phyloP scores from a whole-genome alignment of 495 filamentous ascomycete species.

The Aspergillus sparsus region DNA sequence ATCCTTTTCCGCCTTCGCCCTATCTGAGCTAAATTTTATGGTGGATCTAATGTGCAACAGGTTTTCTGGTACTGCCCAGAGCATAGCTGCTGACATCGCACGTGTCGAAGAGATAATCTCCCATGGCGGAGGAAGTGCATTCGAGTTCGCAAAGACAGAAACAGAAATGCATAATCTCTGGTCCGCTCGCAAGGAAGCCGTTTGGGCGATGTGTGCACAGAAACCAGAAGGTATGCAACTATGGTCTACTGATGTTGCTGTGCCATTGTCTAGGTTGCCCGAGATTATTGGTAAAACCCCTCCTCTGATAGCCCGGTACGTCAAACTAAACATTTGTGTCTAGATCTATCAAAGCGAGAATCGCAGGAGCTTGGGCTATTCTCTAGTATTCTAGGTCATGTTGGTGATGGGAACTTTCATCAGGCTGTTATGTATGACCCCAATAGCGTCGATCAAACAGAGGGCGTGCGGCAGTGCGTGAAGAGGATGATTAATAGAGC shows the following conservation, averaged over 20 bases:
- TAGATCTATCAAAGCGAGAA: constrained; percentile 78
- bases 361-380: constrained; percentile 79
- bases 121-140: constrained; percentile 58
- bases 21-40: too few species aligned
- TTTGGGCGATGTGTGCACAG: constrained; percentile 57
- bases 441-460: constrained; percentile 60
- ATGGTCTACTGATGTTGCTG: constrained; percentile 81
- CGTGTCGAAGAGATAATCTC: constrained; percentile 66
- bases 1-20: background rate
- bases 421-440: constrained; percentile 73
- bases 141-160: constrained; percentile 71
- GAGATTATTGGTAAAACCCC: constrained; percentile 64
- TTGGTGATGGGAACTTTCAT: constrained; percentile 90
- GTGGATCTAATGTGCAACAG: constrained; percentile 48
- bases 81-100: constrained; percentile 75
- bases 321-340: too few species aligned
- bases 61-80: constrained; percentile 68
- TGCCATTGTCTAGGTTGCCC: constrained; percentile 76
- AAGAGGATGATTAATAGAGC: constrained; percentile 80
- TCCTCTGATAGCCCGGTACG: background rate
- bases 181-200: constrained; percentile 78
- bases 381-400: constrained; percentile 75
- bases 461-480: constrained; percentile 67
- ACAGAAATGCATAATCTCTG: constrained; percentile 72
- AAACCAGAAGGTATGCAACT: constrained; percentile 57